Base-by-base conservation (phyloP, 805 yeast species). In the Candida coleopterorum region DNA sequence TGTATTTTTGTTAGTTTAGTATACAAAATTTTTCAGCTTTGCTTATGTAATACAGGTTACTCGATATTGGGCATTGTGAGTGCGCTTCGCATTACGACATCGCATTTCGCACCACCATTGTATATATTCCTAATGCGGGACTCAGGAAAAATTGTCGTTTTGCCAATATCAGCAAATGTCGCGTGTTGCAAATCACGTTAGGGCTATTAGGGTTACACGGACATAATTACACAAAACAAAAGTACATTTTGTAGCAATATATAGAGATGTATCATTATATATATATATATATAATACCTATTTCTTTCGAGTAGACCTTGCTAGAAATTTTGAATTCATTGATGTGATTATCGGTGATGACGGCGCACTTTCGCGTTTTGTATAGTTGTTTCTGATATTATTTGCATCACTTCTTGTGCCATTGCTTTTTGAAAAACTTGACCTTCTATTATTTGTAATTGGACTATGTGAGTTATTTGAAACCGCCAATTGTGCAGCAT, bases 241-340 rank as follows among this genome's bases (percentile, higher is more conserved):
- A n/a, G n/a, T n/a, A n/a, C n/a, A n/a, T n/a, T n/a, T n/a, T n/a
- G n/a, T n/a, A n/a, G n/a, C n/a, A n/a, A n/a, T n/a, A n/a, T n/a
- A n/a, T n/a, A n/a, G n/a, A n/a, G n/a, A n/a, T n/a, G n/a, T n/a
- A n/a, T n/a, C n/a, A n/a, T n/a, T n/a, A n/a, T n/a, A n/a, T 6
- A 20, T 20, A 20, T 20, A 20, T 9, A 9, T 9, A 26, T 26
- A 26, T 26, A 16, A 15, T 15, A 26, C 29, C 25, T 45, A 58
- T 50, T 62, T 70, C 37, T 63, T 70, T 42, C 78, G 57, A 16
- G 66, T 62, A 35, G 78, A 72, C 48, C 85, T 59, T 4, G 84
- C 79, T 40, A 80, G 56, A 32, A 81, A 62, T 47, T 75, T 75
- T 5, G 85, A 79, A 51, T 77, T 79, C 72, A 72, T 63, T 11